phyloP scores from a whole-genome alignment of 495 filamentous ascomycete genomes.

The Hyaloscypha finlandica region DNA sequence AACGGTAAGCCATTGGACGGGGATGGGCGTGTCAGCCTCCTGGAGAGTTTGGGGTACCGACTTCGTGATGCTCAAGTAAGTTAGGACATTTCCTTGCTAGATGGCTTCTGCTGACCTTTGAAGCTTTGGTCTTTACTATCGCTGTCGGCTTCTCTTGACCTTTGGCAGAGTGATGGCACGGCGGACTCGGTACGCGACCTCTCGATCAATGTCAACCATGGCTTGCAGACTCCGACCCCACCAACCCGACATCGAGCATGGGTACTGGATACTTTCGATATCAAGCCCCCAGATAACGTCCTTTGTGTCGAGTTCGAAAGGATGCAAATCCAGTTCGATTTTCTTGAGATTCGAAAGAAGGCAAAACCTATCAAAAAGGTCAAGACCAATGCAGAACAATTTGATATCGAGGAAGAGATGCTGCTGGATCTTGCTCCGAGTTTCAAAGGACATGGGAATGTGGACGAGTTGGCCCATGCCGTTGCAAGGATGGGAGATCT shows the following conservation, averaged over 20 bases:
- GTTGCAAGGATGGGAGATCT: not conserved
- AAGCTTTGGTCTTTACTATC: slow-evolving; percentile 30
- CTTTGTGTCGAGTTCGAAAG: slow-evolving; percentile 16
- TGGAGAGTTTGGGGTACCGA: slow-evolving; percentile 16
- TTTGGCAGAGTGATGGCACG: not conserved
- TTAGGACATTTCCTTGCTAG: not conserved
- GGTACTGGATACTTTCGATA: slow-evolving; percentile 6
- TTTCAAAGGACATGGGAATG: not conserved
- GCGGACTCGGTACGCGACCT: not conserved
- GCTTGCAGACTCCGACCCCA: not conserved
- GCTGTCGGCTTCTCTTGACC: slow-evolving; percentile 15
- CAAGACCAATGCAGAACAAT: not conserved
- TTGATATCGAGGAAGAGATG: not conserved
- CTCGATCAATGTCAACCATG: slow-evolving; percentile 22
- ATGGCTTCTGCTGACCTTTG: slow-evolving; percentile 15
- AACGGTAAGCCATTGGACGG: slow-evolving; percentile 13
- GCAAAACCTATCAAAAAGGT: not conserved
- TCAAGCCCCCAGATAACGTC: slow-evolving; percentile 14
- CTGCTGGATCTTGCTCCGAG: not conserved
- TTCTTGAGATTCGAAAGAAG: slow-evolving; percentile 6
- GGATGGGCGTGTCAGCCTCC: not conserved
- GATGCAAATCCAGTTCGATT: slow-evolving; percentile 17
- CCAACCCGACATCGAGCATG: not conserved
- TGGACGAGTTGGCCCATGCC: not conserved
- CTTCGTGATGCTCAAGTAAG: slow-evolving; percentile 28